These are phyloP conservation scores for Xylariaceae sp. DNA, from an alignment of 2,329 filamentous ascomycete species.

Conservation along the genomic window DNA sequence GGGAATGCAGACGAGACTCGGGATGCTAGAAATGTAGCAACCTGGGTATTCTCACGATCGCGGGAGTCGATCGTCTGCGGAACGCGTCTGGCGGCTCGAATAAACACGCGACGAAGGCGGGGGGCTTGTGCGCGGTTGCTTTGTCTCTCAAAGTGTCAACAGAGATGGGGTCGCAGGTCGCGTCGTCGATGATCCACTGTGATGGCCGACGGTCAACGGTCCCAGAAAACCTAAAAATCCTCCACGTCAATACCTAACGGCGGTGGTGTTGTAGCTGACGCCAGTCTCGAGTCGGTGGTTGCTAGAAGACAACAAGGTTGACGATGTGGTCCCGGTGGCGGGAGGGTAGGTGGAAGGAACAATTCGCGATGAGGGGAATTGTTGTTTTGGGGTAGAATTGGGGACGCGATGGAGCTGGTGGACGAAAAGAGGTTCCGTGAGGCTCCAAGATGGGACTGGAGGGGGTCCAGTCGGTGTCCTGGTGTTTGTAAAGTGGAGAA, in stretches of 20 bases:
- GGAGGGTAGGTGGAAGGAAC: constrained; percentile 10
- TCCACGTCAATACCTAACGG: constrained; percentile 25
- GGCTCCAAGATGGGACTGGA: constrained; percentile 27
- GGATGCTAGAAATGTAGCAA: constrained; percentile 18
- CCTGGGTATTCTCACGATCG: constrained; percentile 13
- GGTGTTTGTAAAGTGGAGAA: constrained; percentile 30
- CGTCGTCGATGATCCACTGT: no score
- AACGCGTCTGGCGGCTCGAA: constrained; percentile 5
- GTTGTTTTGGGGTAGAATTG: constrained; percentile 28
- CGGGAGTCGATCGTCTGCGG: constrained; percentile 2
- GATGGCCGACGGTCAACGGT: no score
- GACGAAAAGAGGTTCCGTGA: constrained; percentile 28
- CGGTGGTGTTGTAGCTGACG: constrained; percentile 16
- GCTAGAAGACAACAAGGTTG: constrained; percentile 16
- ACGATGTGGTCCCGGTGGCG: constrained; percentile 13
- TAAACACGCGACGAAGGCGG: constrained; percentile 7
- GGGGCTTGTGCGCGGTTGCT: no score
- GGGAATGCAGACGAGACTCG: constrained; percentile 15
- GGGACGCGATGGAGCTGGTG: constrained; percentile 26
- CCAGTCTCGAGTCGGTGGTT: constrained; percentile 16
- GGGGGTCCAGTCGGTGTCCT: constrained; percentile 18
- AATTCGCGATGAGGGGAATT: constrained; percentile 24
- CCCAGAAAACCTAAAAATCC: constrained; percentile 17
- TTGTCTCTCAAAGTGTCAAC: no score
- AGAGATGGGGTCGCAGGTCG: no score